Conservation (phyloP, 108 stramenopile genomes). For the Pseudonitzschia multiseries region DNA sequence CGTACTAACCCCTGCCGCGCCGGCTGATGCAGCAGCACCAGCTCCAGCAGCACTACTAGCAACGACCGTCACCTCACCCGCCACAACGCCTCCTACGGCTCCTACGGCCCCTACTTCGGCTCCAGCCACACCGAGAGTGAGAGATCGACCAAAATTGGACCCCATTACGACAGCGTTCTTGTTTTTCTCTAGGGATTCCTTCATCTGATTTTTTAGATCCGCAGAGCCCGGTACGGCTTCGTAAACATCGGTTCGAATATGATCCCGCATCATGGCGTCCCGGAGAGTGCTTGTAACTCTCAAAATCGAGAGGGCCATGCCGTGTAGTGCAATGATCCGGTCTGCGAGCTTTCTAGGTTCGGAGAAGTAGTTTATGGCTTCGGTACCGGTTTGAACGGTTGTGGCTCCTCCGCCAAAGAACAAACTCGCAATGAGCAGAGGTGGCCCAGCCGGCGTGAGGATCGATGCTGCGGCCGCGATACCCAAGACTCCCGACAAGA, state of each 20-base stretch:
- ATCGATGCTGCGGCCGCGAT: conserved; percentile 62
- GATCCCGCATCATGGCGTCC: conserved; percentile 55
- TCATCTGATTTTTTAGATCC: neutral
- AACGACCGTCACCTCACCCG: neutral
- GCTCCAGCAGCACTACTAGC: conserved; percentile 8
- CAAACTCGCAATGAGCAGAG: conserved; percentile 66
- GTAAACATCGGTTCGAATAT: conserved; percentile 41
- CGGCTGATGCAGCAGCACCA: conserved; percentile 18
- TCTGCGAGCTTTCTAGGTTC: conserved; percentile 63
- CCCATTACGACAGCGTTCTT: conserved; percentile 29
- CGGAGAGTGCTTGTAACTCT: conserved; percentile 57
- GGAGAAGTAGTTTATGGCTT: conserved; percentile 57
- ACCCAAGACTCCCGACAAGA: conserved; percentile 59
- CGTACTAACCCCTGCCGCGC: neutral
- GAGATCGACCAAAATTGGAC: conserved; percentile 33
- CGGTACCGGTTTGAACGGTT: conserved; percentile 53
- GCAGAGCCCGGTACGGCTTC: conserved; percentile 15
- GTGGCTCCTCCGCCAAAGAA: conserved; percentile 68
- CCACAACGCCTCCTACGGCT: conserved; percentile 9
- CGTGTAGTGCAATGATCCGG: conserved; percentile 65
- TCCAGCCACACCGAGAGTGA: conserved; percentile 33
- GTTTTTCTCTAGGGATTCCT: conserved; percentile 16
- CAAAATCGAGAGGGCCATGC: conserved; percentile 59
- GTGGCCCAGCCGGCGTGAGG: conserved; percentile 66
- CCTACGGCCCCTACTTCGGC: conserved; percentile 27